These are phyloP conservation scores for Podaxis sp. DNA, from an alignment of 768 basidiomycete species.

Conservation along the genomic window DNA sequence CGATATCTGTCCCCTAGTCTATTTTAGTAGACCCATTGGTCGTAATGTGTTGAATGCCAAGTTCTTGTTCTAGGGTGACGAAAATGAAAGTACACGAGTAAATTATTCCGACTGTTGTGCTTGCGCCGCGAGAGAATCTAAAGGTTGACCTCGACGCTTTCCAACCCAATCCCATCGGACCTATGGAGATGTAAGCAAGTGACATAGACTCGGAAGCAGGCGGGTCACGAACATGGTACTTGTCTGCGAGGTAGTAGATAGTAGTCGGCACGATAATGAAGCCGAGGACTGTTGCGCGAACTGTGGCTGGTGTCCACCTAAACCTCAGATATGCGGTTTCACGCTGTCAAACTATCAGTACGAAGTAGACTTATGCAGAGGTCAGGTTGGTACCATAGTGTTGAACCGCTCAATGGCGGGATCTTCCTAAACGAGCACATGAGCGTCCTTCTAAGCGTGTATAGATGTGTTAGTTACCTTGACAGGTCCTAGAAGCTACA, in stretches of 20 bases:
- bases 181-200: slow-evolving; percentile 30
- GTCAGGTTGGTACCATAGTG: slow-evolving; percentile 38
- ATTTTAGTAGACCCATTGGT: neutral
- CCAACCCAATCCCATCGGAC: slow-evolving; percentile 55
- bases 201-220: neutral
- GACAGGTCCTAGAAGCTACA: slow-evolving; percentile 46
- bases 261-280: slow-evolving; percentile 64
- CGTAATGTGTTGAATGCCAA: neutral
- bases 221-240: slow-evolving; percentile 37
- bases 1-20: neutral
- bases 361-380: slow-evolving; percentile 9
- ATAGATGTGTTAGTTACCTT: slow-evolving; percentile 41
- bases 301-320: slow-evolving; percentile 70
- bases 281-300: slow-evolving; percentile 62
- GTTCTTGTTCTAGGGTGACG: neutral
- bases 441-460: neutral
- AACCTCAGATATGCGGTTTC: slow-evolving; percentile 85
- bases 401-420: slow-evolving; percentile 62
- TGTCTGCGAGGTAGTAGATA: slow-evolving; percentile 48
- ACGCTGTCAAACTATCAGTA: slow-evolving; percentile 46
- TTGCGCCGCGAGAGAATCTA: slow-evolving; percentile 20
- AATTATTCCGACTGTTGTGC: slow-evolving; percentile 18
- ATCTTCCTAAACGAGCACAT: slow-evolving; percentile 36
- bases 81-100: slow-evolving; percentile 12
- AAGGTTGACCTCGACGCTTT: slow-evolving; percentile 36